These are phyloP conservation scores for Akanthomyces uredinophilus DNA, from an alignment of 2,329 filamentous ascomycete species.

Conservation along the genomic window DNA sequence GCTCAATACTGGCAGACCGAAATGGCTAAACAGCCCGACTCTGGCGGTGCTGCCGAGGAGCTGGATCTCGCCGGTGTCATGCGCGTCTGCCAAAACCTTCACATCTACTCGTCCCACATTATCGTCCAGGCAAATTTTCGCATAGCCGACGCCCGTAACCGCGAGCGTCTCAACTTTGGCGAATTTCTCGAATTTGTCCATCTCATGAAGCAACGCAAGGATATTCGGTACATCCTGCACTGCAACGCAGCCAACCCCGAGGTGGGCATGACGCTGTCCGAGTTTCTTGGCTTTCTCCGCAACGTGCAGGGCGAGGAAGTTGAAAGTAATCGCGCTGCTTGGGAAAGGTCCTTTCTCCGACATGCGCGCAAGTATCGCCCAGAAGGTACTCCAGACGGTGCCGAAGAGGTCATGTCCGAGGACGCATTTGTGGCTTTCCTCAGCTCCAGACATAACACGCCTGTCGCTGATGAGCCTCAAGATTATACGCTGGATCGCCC, in stretches of 20 bases:
- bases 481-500: constrained; percentile 70
- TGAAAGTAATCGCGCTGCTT: constrained; percentile 57
- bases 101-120: constrained; percentile 81
- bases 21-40: constrained; percentile 64
- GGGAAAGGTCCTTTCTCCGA: constrained; percentile 68
- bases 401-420: constrained; percentile 58
- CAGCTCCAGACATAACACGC: constrained; percentile 66
- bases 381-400: constrained; percentile 41
- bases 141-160: constrained; percentile 60
- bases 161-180: constrained; percentile 65
- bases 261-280: constrained; percentile 61
- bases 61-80: constrained; percentile 76
- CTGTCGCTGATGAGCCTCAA: constrained; percentile 56
- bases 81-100: constrained; percentile 78
- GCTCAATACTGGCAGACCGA: constrained; percentile 81
- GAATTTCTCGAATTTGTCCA: constrained; percentile 83
- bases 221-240: constrained; percentile 71
- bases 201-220: constrained; percentile 76
- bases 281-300: constrained; percentile 72
- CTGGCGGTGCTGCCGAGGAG: constrained; percentile 56
- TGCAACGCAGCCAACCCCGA: constrained; percentile 53
- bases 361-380: constrained; percentile 57
- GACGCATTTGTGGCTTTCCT: constrained; percentile 74
- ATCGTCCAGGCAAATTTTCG: constrained; percentile 71
- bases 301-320: constrained; percentile 73